phyloP scores from a whole-genome alignment of 495 filamentous ascomycete genomes.

The Cetradonia linearis region DNA sequence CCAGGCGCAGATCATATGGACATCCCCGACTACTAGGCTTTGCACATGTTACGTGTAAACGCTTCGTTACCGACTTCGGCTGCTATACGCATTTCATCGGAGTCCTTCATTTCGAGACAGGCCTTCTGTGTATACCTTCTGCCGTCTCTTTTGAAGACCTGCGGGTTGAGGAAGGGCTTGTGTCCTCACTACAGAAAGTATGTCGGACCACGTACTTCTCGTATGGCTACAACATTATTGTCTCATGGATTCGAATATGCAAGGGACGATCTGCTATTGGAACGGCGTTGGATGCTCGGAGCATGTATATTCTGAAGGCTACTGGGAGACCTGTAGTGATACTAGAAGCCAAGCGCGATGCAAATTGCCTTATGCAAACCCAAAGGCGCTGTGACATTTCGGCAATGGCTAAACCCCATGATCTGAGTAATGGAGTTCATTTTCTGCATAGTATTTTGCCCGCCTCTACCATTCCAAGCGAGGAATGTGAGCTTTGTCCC shows the following conservation, averaged over 20 bases:
- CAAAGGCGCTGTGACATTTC: not conserved
- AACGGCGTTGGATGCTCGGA: not conserved
- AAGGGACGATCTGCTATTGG: not conserved
- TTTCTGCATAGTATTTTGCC: not conserved
- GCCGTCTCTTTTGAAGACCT: not conserved
- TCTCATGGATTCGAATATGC: not conserved
- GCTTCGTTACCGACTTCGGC: not conserved
- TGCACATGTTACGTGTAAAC: not conserved
- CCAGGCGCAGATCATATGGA: too few species aligned
- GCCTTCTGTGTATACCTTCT: not conserved
- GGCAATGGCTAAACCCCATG: not conserved
- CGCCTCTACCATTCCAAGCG: conserved; percentile 8
- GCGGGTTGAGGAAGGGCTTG: not conserved
- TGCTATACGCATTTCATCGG: not conserved
- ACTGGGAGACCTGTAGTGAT: not conserved
- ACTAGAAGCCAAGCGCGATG: not conserved
- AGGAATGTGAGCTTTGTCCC: not conserved
- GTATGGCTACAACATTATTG: not conserved
- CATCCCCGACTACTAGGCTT: not conserved
- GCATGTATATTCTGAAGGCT: not conserved
- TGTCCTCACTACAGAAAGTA: not conserved
- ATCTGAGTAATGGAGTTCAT: not conserved
- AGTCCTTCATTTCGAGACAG: not conserved
- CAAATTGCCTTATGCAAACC: not conserved
- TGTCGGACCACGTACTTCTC: not conserved